Conservation (phyloP, 179 eudicot species). For the Gypsophila paniculata region DNA sequence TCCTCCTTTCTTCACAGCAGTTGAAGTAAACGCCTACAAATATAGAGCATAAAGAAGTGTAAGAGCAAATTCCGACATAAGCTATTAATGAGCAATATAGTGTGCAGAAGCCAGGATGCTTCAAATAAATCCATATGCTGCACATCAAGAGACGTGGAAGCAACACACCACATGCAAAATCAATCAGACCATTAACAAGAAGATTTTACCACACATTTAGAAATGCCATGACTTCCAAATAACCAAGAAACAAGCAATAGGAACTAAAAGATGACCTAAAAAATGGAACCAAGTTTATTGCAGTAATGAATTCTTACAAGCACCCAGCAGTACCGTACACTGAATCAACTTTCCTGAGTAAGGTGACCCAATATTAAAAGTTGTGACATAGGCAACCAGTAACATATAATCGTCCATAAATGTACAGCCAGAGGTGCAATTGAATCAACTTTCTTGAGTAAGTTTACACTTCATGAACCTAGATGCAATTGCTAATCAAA, state of each 20-base stretch:
- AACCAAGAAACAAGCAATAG: not conserved
- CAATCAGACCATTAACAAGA: not conserved
- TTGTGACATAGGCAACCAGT: too few species aligned
- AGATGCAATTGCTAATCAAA: too few species aligned
- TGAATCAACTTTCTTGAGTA: too few species aligned
- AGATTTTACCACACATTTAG: not conserved
- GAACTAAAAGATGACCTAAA: not conserved
- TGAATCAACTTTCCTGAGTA: too few species aligned
- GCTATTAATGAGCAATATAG: not conserved
- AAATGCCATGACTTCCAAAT: not conserved
- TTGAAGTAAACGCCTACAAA: conserved; percentile 72
- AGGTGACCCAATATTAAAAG: too few species aligned
- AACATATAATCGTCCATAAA: too few species aligned
- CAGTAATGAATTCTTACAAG: not conserved
- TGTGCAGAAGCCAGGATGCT: not conserved
- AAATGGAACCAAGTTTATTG: not conserved
- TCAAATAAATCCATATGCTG: not conserved
- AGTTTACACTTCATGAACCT: too few species aligned
- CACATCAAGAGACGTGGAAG: conserved; percentile 7
- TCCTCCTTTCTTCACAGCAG: conserved; percentile 96
- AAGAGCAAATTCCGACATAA: conserved; percentile 3
- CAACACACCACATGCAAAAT: not conserved
- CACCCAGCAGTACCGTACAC: not conserved
- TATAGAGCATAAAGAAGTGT: not conserved
- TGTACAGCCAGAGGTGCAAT: too few species aligned